Percentiles rank a stretch among this genome's conserved stretches.
Conservation (phyloP, 208 protist species). For the Vickermania ingenoplastis region DNA sequence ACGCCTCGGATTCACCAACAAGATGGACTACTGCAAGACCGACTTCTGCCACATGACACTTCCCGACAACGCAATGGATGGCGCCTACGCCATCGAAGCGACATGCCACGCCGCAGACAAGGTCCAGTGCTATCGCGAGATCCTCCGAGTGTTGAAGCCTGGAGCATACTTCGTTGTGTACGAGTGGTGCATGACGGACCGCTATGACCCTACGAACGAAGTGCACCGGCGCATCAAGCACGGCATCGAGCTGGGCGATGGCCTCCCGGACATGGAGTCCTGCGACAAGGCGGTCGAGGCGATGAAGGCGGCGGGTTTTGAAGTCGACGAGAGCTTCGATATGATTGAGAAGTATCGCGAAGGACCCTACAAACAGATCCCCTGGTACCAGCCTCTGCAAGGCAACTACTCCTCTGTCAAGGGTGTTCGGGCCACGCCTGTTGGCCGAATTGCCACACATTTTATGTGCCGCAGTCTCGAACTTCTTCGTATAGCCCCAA, state of each 20-base stretch:
- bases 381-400: conserved; percentile 87
- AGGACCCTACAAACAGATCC: conserved; percentile 65
- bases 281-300: conserved; percentile 61
- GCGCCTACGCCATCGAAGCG: conserved; percentile 94
- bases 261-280: conserved; percentile 87
- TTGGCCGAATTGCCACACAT: conserved; percentile 76
- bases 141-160: conserved; percentile 92
- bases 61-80: conserved; percentile 89
- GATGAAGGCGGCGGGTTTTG: conserved; percentile 89
- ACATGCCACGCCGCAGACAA: conserved; percentile 95
- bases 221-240: conserved; percentile 85
- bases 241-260: conserved; percentile 93
- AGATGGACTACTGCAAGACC: conserved; percentile 83
- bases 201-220: conserved; percentile 87
- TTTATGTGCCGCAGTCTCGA: conserved; percentile 76
- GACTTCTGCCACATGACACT: conserved; percentile 93
- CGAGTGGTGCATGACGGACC: conserved; percentile 94
- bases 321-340: conserved; percentile 78
- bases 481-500: conserved; percentile 50
- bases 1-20: conserved; percentile 43
- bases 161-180: conserved; percentile 90
- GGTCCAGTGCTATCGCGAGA: conserved; percentile 87
- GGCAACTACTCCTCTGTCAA: conserved; percentile 58
- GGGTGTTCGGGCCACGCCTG: conserved; percentile 67
- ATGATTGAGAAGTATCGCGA: conserved; percentile 39